Evolutionary conservation across 129 eudicot species (phyloP), one percentile per base, ranked within the genome.

Genomic region (Lactuca sativa): DNA sequence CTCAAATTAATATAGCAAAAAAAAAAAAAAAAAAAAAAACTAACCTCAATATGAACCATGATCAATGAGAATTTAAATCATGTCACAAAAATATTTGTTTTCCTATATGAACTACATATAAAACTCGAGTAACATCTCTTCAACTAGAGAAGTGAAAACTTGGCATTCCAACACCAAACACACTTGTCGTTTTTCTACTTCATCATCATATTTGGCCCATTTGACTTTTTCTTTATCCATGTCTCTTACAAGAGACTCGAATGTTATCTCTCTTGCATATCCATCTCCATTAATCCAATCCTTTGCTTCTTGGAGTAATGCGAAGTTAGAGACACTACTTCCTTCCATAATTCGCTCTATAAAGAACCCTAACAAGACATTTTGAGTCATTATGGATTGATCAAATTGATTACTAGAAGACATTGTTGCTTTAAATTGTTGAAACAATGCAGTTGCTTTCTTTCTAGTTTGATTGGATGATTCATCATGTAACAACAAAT

Each of bases 231-330:
- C 69, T 61, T 66, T 87, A 38, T 92, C 98, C 89, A 92, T 86
- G 25, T 81, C 89, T 44, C 61, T 74, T 72, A 89, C 52, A 49
- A 81, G 71, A 69, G 68, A 81, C 70, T 86, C 84, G 83, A 87
- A 86, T 90, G 83, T 82, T 48, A 25, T 7, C 9, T 75, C 84
- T 5, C 34, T 48, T n/a, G 69, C 25, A 9, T 77, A 36, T 12
- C 89, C 90, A 4, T 81, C 80, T 12, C 89, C 90, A 4, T 81
- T 82, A 3, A 92, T 60, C 98, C 98, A 92, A 18, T 83, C 86
- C 64, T 67, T 81, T 0, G 90, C 92, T 56, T 62, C 64, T 17
- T 81, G 81, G 43, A 86, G 14, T 69, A 82, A 44, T 37, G 58
- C 67, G 14, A 10, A 49, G 14, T 82, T 76, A 10, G 64, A 70